Base-by-base conservation (phyloP, 2,329 filamentous ascomycete species). In the Grosmannia serpens region DNA sequence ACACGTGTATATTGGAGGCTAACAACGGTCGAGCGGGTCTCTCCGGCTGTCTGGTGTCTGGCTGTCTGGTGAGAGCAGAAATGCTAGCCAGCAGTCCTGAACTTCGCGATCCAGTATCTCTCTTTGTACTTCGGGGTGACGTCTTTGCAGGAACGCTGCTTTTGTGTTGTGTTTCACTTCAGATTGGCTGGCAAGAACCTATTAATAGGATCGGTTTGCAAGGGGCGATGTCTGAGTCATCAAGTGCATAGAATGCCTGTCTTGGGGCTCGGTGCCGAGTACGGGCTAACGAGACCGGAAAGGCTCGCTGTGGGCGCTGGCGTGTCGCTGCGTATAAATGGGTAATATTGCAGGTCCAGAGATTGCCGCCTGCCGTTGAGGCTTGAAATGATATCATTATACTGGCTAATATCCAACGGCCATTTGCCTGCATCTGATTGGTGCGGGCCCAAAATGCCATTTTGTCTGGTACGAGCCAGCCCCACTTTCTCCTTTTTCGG, bases 401-500 rank as follows among this genome's bases (percentile, higher is more conserved):
- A 44, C 17, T 44, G 38, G 17, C 38, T 20, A 20, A 41, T 41
- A 41, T 41, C 17, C 20, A 44, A 44, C 41, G 20, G 41, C 20
- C 4, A 9, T 9, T 44, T 52, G 50, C 24, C 27, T 1, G 17
- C 35, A 9, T 55, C 11, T 44, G 13, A 55, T 55, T 55, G 53
- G 53, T 38, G 6, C 7, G n/a, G 46, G 53, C 53, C 46, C 11
- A 6, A 11, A 20, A 27, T 9, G 17, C 31, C 33, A 26, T 24
- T 26, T 6, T 8, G 4, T 41, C 15, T 5, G n/a, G n/a, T n/a
- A n/a, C n/a, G n/a, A n/a, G 13, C 4, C 2, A 17, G 49, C 15
- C 47, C 50, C 56, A 62, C 56, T 31, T 35, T 22, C 51, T 57
- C 38, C 56, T 53, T 52, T 44, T 56, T 27, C 7, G 5, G 22